Percentiles rank a stretch among this genome's conserved stretches.
phyloP scores from a whole-genome alignment of 1,284 basidiomycete genomes.

The Melampsora occidentalis region DNA sequence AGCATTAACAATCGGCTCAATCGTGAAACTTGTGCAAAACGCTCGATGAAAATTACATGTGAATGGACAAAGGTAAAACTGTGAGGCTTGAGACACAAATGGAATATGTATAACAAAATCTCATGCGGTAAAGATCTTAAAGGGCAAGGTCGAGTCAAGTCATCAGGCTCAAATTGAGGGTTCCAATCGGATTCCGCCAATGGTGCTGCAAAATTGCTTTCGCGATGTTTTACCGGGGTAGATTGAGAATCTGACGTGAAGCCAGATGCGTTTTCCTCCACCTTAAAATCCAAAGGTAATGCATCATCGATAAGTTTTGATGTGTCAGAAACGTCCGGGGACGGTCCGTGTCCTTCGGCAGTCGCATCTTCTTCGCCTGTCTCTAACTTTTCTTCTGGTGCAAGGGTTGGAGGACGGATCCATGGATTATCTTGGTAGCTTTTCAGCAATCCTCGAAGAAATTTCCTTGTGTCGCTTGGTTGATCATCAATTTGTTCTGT shows the following conservation, averaged over 20 bases:
- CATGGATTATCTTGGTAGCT: slow-evolving; percentile 24
- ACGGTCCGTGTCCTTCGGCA: not conserved
- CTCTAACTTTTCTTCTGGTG: not conserved
- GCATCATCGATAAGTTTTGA: not conserved
- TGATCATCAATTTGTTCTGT: not conserved
- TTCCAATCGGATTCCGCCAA: not conserved
- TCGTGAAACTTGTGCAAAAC: slow-evolving; percentile 8
- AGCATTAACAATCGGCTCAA: slow-evolving; percentile 7
- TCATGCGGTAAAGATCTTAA: slow-evolving; percentile 9
- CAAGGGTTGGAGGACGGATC: not conserved
- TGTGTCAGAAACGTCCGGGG: not conserved
- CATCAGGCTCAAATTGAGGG: not conserved
- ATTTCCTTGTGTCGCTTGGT: slow-evolving; percentile 4
- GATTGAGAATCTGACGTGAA: not conserved
- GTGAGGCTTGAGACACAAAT: not conserved
- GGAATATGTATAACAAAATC: slow-evolving; percentile 5
- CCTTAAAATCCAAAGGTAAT: not conserved
- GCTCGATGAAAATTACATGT: not conserved
- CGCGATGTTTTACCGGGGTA: not conserved
- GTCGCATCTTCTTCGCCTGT: not conserved
- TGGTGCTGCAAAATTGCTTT: not conserved
- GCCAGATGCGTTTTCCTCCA: not conserved
- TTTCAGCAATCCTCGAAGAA: not conserved
- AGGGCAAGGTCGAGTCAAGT: not conserved
- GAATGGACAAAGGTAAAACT: not conserved